A percentile compares a stretch with the other conserved stretches of the same genome.
These are phyloP conservation scores for Lentinula guzmanii DNA, from an alignment of 768 basidiomycete species.

Conservation along the genomic window DNA sequence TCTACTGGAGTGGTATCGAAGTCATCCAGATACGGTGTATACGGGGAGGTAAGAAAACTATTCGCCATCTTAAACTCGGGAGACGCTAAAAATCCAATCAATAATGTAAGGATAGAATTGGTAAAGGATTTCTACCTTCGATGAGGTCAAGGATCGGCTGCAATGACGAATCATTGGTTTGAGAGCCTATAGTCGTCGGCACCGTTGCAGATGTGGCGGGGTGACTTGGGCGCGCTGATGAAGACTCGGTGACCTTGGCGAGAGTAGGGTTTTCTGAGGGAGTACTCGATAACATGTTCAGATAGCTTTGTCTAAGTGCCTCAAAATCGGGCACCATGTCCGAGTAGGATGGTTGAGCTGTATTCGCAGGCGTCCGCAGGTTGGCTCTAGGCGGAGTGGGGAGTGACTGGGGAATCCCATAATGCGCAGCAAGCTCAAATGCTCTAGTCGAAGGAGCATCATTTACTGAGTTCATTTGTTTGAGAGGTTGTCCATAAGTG, in stretches of 20 bases:
- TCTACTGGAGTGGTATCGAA: constrained; percentile 3
- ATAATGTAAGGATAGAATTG: neutral
- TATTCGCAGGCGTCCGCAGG: neutral
- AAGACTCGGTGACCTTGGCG: neutral
- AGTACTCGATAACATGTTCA: constrained; percentile 59
- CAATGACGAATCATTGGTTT: neutral
- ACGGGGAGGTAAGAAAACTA: constrained; percentile 4
- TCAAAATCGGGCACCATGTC: constrained; percentile 34
- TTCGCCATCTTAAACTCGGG: neutral
- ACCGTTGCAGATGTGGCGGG: neutral
- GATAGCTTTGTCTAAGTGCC: constrained; percentile 53
- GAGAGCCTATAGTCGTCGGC: neutral
- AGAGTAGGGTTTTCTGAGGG: constrained; percentile 15
- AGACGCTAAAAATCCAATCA: neutral
- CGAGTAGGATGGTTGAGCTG: constrained; percentile 35
- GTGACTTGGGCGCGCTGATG: neutral
- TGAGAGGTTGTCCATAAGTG: constrained; percentile 29
- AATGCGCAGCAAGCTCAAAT: constrained; percentile 65
- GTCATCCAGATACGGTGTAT: constrained; percentile 4
- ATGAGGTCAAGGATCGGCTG: neutral
- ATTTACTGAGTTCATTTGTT: constrained; percentile 39
- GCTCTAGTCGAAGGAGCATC: constrained; percentile 58
- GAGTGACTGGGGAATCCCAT: constrained; percentile 72
- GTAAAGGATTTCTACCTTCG: neutral
- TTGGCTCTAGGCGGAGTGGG: constrained; percentile 53